phyloP scores from a whole-genome alignment of 225 moss, liverwort and hornwort species.

The Rhytidiadelphus loreus region DNA sequence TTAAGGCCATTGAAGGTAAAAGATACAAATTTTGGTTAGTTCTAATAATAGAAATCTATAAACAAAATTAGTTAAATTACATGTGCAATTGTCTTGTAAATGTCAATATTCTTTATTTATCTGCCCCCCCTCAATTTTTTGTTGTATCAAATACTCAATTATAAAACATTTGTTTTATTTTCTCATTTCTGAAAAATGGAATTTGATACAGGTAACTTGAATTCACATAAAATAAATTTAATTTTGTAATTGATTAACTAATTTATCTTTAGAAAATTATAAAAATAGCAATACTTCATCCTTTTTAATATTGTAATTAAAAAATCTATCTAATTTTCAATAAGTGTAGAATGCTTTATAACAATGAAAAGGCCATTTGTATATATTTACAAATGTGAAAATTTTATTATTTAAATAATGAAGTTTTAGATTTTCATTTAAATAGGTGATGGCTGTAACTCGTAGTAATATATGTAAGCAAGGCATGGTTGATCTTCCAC shows the following conservation, averaged over 20 bases:
- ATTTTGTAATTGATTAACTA: too few species aligned
- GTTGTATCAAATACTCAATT: too few species aligned
- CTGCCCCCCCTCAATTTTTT: accelerated
- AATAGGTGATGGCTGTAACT: conserved; percentile 48
- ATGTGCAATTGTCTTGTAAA: not conserved
- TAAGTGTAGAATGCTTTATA: not conserved
- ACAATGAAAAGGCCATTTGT: not conserved
- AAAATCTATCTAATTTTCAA: not conserved
- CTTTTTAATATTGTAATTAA: accelerated
- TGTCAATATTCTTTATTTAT: not conserved
- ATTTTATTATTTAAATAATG: too few species aligned
- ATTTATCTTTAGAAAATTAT: not conserved
- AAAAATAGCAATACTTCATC: not conserved
- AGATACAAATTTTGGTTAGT: too few species aligned
- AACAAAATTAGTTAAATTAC: not conserved
- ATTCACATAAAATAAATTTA: too few species aligned
- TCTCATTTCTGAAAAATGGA: not conserved
- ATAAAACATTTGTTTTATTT: accelerated
- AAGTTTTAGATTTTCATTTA: too few species aligned
- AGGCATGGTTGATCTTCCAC: conserved; percentile 19
- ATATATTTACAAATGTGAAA: too few species aligned
- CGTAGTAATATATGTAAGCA: conserved; percentile 35
- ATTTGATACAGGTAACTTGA: too few species aligned
- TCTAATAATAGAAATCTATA: too few species aligned
- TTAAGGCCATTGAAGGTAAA: not conserved